A percentile compares a stretch with the other conserved stretches of the same genome.
phyloP scores from a whole-genome alignment of 176 grass and related monocot genomes.

The Paspalum vaginatum region DNA sequence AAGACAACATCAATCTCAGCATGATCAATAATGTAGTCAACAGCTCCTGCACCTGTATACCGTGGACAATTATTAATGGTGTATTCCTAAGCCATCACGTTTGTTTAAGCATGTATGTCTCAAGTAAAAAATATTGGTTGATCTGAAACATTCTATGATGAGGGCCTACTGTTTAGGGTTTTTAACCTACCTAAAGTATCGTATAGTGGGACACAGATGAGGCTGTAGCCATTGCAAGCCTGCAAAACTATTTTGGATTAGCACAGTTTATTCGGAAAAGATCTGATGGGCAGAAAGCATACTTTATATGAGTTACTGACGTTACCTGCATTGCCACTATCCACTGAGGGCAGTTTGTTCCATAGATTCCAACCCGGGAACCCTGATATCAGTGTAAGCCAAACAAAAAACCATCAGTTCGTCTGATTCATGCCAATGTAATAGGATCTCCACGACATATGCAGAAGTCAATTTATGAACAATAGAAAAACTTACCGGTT shows the following conservation, averaged over 20 bases:
- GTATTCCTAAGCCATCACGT: slow-evolving; percentile 2
- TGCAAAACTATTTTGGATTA: slow-evolving; percentile 45
- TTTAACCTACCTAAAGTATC: slow-evolving; percentile 78
- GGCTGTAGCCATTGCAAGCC: slow-evolving; percentile 92
- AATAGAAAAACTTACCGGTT: slow-evolving; percentile 55
- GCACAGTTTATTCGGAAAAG: slow-evolving; percentile 26
- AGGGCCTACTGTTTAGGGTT: slow-evolving; percentile 9
- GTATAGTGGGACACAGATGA: slow-evolving; percentile 89
- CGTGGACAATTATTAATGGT: slow-evolving; percentile 25
- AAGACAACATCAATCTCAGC: slow-evolving; percentile 86
- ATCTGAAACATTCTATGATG: slow-evolving; percentile 19
- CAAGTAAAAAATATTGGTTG: slow-evolving; percentile 2
- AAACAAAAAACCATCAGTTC: slow-evolving; percentile 29
- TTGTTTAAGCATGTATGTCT: neutral
- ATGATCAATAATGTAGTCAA: slow-evolving; percentile 92
- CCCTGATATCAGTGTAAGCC: slow-evolving; percentile 48
- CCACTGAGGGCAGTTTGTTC: slow-evolving; percentile 96
- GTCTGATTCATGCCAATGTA: slow-evolving; percentile 9
- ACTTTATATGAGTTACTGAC: neutral
- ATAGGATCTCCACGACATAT: slow-evolving; percentile 4
- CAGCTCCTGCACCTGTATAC: slow-evolving; percentile 68
- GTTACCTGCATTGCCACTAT: slow-evolving; percentile 86
- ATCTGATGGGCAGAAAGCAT: slow-evolving; percentile 6
- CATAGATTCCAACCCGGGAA: slow-evolving; percentile 82
- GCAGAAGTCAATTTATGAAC: neutral